Base-by-base conservation (phyloP, 148 eudicot species). In the Spergularia marina region DNA sequence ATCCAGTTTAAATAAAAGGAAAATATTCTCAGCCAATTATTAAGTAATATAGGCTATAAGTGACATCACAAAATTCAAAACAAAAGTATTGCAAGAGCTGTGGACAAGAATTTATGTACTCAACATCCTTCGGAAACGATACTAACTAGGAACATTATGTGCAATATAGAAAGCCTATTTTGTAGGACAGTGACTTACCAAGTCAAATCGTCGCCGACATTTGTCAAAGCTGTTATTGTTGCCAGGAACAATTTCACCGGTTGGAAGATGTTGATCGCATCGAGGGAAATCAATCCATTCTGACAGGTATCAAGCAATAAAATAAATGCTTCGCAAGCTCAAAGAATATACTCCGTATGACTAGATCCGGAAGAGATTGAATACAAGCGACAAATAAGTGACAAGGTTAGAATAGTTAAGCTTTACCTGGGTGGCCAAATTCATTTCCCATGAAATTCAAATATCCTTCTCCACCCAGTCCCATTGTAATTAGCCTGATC, bases 241-340 rank as follows among this genome's bases (percentile, higher is more conserved):
- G 72, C 99, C 99, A 23, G 89, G 90, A 44, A 95, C 70, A 85
- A 88, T 34, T 79, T 70, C 82, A 41, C 99, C 99, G 76, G 82
- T 82, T 17, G 99, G 90, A 82, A 95, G 98, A 84, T 64, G 73
- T 65, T 83, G 98, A 68, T 89, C 91, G 51, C 81, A 88, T 67
- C 99, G 88, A 7, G 99, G 99, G 81, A 95, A 95, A 85, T 95
- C 99, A 67, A 95, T 95, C 99, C 99, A 95, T 75, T 95, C 98
- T 95, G 89, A 20, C 52, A 77, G 21, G 20, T 15, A 64, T 61
- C 58, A 54, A 77, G 17, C 47, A 77, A n/a, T 61, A 1, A 14
- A 73, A 34, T 74, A 74, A 82, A 75, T 30, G n/a, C 36, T 23
- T 23, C 12, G 39, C 10, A 49, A 4, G 12, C 64, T 16, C 47